These are phyloP conservation scores for Flaveria bidentis DNA, from an alignment of 129 eudicot genomes.

Conservation along the genomic window DNA sequence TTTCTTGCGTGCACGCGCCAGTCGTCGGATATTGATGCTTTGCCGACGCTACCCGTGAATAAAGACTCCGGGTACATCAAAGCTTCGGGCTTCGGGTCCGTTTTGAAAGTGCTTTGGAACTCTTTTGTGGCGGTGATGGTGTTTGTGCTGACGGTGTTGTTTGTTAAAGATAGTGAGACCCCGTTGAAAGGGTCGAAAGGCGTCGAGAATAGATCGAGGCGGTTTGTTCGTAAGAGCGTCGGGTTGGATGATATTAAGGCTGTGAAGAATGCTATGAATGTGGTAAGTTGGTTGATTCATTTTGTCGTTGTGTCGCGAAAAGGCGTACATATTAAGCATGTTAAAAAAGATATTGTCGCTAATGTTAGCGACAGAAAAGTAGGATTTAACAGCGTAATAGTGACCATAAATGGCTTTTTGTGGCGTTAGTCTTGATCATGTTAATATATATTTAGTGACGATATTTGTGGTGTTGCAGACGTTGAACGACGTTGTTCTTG, in stretches of 20 bases:
- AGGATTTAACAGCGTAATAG: too few species aligned
- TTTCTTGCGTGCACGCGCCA: slow-evolving; percentile 47
- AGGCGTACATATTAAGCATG: background rate
- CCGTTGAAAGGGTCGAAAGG: slow-evolving; percentile 43
- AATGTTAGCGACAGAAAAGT: too few species aligned
- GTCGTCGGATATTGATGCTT: slow-evolving; percentile 33
- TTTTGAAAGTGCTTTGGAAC: slow-evolving; percentile 42
- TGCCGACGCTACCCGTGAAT: slow-evolving; percentile 31
- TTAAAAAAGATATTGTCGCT: background rate
- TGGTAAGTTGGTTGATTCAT: slow-evolving; percentile 30
- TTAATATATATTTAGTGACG: background rate
- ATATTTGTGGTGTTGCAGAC: slow-evolving; percentile 33
- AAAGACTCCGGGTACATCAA: slow-evolving; percentile 36
- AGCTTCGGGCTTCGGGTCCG: slow-evolving; percentile 29
- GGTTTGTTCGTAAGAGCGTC: slow-evolving; percentile 43
- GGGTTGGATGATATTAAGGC: slow-evolving; percentile 44
- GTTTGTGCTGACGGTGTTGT: slow-evolving; percentile 43
- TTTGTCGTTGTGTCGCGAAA: background rate
- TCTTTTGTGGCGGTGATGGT: slow-evolving; percentile 30
- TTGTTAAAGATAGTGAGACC: slow-evolving; percentile 48
- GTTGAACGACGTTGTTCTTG: slow-evolving; percentile 50
- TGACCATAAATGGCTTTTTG: background rate
- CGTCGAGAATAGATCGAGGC: slow-evolving; percentile 42
- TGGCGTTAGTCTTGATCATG: background rate
- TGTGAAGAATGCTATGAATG: slow-evolving; percentile 49